Conservation (phyloP, 2,329 filamentous ascomycete species). For the Colletotrichum phormii region DNA sequence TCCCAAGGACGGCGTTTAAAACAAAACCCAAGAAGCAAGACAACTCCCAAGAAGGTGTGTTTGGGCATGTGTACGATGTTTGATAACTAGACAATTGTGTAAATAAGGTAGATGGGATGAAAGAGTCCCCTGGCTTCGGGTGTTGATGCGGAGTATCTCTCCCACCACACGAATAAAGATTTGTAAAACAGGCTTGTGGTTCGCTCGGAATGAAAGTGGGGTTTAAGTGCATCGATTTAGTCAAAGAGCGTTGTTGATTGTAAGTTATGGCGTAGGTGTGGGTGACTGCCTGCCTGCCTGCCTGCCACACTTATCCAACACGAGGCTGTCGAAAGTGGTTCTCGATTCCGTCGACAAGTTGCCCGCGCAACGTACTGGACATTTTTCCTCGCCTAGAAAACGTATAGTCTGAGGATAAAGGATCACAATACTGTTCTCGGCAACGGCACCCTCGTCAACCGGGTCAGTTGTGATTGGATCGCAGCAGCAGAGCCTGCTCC, state of each 20-base stretch:
- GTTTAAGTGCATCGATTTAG: too few species aligned
- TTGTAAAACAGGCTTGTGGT: neutral
- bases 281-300: too few species aligned
- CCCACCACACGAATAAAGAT: neutral
- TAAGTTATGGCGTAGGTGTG: too few species aligned
- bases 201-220: neutral
- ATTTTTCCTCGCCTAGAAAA: neutral
- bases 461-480: neutral
- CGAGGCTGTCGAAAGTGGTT: neutral
- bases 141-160: neutral
- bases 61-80: neutral
- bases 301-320: neutral
- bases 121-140: neutral
- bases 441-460: neutral
- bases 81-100: neutral
- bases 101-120: neutral
- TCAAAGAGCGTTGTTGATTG: too few species aligned
- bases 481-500: neutral
- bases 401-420: neutral
- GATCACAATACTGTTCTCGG: neutral
- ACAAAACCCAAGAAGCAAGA: neutral
- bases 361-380: too few species aligned
- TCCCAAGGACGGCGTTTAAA: neutral
- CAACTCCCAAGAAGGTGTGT: neutral
- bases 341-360: neutral